Percentiles rank a stretch among this genome's conserved stretches.
Conservation (phyloP, 257 asterid genomes). For the Plantago major region DNA sequence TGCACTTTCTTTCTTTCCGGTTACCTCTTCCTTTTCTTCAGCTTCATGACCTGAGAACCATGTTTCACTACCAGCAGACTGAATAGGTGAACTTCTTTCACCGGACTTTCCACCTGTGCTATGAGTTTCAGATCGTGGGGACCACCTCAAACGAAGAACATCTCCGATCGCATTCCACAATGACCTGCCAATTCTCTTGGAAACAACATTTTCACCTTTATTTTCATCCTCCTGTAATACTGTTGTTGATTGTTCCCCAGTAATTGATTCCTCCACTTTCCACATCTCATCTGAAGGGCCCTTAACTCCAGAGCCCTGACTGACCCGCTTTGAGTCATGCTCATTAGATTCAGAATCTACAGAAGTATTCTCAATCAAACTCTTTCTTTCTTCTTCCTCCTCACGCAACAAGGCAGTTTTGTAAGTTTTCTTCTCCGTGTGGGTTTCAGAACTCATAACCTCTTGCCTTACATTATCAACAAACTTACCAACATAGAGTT, state of each 20-base stretch:
- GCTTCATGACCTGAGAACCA: slow-evolving; percentile 86
- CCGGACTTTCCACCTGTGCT: slow-evolving; percentile 49
- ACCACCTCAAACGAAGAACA: slow-evolving; percentile 62
- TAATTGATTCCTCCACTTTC: slow-evolving; percentile 54
- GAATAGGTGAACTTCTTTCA: slow-evolving; percentile 63
- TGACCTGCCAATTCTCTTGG: slow-evolving; percentile 71
- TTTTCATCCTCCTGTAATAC: slow-evolving; percentile 38
- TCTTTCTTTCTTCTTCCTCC: slow-evolving; percentile 29
- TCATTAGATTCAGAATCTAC: slow-evolving; percentile 43
- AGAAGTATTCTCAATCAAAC: slow-evolving; percentile 22
- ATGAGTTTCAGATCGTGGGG: slow-evolving; percentile 47
- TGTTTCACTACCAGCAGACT: slow-evolving; percentile 58
- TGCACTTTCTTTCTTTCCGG: slow-evolving; percentile 29
- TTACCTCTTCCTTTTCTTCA: slow-evolving; percentile 48
- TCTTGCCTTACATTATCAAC: slow-evolving; percentile 50
- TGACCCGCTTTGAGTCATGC: slow-evolving; percentile 31
- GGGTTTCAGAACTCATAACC: slow-evolving; percentile 46
- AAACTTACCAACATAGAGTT: slow-evolving; percentile 53
- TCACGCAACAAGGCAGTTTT: slow-evolving; percentile 30
- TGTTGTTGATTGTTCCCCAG: slow-evolving; percentile 29
- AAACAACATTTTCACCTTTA: slow-evolving; percentile 28
- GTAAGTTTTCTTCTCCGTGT: slow-evolving; percentile 35
- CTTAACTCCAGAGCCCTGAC: slow-evolving; percentile 40
- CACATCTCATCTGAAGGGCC: slow-evolving; percentile 84
- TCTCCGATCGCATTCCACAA: slow-evolving; percentile 66